Evolutionary conservation across 176 grass and related monocot genomes (phyloP).

Genomic region (Secale cereale): DNA sequence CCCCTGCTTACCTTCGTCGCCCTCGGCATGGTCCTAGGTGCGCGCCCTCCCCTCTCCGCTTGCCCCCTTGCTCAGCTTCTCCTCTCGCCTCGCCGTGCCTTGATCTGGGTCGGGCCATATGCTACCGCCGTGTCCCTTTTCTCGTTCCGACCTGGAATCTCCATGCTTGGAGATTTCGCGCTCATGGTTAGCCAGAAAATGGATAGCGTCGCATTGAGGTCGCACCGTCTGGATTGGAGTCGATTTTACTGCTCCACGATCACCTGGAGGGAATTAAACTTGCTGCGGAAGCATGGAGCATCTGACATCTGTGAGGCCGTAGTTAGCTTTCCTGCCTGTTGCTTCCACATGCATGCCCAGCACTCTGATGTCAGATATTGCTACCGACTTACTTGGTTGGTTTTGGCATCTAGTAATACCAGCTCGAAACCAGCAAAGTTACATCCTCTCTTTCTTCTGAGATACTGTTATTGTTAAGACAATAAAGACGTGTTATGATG

Average conservation of each 20-base stretch:
- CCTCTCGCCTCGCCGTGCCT: not conserved
- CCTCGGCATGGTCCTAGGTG: slow-evolving; percentile 62
- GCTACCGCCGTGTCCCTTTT: not conserved
- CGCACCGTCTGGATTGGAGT: not conserved
- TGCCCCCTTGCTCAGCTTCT: not conserved
- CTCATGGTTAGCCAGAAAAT: not conserved
- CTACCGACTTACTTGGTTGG: not conserved
- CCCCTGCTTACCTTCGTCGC: slow-evolving; percentile 62
- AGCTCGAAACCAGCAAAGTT: not conserved
- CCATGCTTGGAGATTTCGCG: not conserved
- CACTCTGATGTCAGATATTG: not conserved
- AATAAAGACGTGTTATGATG: not conserved
- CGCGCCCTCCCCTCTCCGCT: not conserved
- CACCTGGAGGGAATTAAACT: not conserved
- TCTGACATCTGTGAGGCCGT: not conserved
- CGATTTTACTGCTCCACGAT: not conserved
- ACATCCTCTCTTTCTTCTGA: no score
- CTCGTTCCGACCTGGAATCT: not conserved
- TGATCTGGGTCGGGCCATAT: not conserved
- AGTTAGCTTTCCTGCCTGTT: not conserved
- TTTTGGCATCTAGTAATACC: not conserved
- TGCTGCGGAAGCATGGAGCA: not conserved
- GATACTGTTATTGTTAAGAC: no score
- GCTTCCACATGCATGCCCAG: not conserved
- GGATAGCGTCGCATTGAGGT: not conserved